A percentile compares a stretch with the other conserved stretches of the same genome.
Evolutionary conservation across 495 filamentous ascomycete species (phyloP).

Genomic region (Achaetomiella virescens): DNA sequence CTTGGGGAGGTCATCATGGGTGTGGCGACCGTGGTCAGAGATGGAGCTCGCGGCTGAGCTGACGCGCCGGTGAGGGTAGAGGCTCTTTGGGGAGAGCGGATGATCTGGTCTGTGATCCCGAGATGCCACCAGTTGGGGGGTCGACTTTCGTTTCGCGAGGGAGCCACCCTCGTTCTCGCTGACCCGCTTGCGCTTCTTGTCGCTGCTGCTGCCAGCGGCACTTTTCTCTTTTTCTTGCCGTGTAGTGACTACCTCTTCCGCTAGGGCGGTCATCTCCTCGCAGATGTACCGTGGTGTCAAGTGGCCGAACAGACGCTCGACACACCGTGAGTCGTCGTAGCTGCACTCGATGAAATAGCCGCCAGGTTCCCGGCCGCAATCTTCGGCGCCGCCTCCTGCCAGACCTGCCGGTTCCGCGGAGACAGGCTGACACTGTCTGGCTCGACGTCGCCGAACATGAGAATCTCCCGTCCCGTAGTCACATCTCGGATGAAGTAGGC

Average conservation of each 20-base stretch:
- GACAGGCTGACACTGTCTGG: slow-evolving; percentile 77
- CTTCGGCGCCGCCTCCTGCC: slow-evolving; percentile 80
- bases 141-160: slow-evolving; percentile 5
- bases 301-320: slow-evolving; percentile 78
- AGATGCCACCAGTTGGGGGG: background rate
- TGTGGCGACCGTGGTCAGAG: background rate
- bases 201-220: slow-evolving; percentile 19
- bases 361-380: slow-evolving; percentile 60
- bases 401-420: slow-evolving; percentile 73
- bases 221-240: slow-evolving; percentile 15
- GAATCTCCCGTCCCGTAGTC: slow-evolving; percentile 61
- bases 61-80: slow-evolving; percentile 15
- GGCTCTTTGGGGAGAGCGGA: slow-evolving; percentile 37
- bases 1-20: background rate
- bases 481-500: slow-evolving; percentile 85
- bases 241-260: slow-evolving; percentile 51
- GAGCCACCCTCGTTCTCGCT: slow-evolving; percentile 19
- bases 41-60: background rate
- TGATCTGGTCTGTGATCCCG: slow-evolving; percentile 17
- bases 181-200: slow-evolving; percentile 40
- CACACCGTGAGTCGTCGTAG: slow-evolving; percentile 69
- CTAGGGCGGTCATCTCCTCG: slow-evolving; percentile 67
- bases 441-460: slow-evolving; percentile 94
- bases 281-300: slow-evolving; percentile 75
- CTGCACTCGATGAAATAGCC: slow-evolving; percentile 95